These are phyloP conservation scores for Tranzscheliella williamsii DNA, from an alignment of 1,284 basidiomycete genomes.

Conservation along the genomic window DNA sequence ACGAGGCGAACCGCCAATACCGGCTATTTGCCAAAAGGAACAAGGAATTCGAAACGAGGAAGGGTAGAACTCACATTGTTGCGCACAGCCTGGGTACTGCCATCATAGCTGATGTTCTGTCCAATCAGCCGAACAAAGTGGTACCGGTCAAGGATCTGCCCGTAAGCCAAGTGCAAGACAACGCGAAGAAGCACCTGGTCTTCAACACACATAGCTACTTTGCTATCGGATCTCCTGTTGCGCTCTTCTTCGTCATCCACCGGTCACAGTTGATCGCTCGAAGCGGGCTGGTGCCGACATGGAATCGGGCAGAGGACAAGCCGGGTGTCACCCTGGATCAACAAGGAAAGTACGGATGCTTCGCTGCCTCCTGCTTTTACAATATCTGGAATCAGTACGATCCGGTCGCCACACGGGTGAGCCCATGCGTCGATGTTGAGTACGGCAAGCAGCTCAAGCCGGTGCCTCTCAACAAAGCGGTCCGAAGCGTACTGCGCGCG, in stretches of 20 bases:
- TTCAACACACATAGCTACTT: conserved; percentile 65
- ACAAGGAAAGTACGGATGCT: conserved; percentile 65
- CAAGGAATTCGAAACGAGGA: conserved; percentile 61
- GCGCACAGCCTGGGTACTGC: conserved; percentile 66
- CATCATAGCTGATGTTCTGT: conserved; percentile 66
- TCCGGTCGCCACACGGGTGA: conserved; percentile 63
- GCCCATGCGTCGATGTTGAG: conserved; percentile 61
- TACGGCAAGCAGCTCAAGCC: conserved; percentile 38
- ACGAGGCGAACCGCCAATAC: conserved; percentile 62
- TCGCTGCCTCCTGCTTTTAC: conserved; percentile 65
- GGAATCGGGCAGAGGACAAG: conserved; percentile 63
- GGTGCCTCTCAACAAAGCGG: conserved; percentile 29
- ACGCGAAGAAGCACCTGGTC: conserved; percentile 25
- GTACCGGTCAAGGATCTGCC: conserved; percentile 17
- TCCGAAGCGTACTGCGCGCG: conserved; percentile 25
- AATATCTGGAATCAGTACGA: conserved; percentile 67
- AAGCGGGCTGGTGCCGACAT: conserved; percentile 64
- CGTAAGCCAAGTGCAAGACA: conserved; percentile 10
- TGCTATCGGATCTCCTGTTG: conserved; percentile 66
- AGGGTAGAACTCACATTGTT: conserved; percentile 63
- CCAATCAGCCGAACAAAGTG: conserved; percentile 66
- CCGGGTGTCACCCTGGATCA: conserved; percentile 61
- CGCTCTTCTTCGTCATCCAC: conserved; percentile 66
- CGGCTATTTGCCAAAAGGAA: conserved; percentile 66
- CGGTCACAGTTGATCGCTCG: conserved; percentile 66